Base-by-base conservation (phyloP, 2,329 filamentous ascomycete species). In the Cordyceps tenuipes region DNA sequence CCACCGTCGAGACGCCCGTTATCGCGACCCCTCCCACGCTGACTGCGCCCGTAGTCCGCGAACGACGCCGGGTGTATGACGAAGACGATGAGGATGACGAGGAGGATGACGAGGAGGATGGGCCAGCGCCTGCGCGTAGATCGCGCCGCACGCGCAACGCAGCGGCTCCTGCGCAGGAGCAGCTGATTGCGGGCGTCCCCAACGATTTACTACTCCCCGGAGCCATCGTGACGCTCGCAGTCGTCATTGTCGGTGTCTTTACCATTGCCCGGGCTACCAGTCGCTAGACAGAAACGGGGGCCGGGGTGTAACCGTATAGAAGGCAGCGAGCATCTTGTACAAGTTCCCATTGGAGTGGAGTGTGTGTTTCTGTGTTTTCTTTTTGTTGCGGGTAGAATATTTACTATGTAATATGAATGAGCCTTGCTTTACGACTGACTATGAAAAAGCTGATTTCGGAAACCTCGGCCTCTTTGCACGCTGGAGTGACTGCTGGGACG, bases 181-280 rank as follows among this genome's bases (percentile, higher is more conserved):
- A 96, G 74, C 78, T 96, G 61, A 93, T 99, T 69, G 82, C 87
- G 2, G 94, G 94, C 59, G 89, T 99, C 39, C 91, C 94, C 9
- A 99, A 99, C 70, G 94, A 99, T 69, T 79, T 97, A 59, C 79
- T 99, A 19, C 82, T 97, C 47, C 94, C 94, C 0, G 94, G 94
- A 65, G 94, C 94, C 21, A 93, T 99, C 71, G 91, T 94, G 61
- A 92, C 92, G n/a, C 76, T 99, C 69, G 94, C 93, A 10, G 90
- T 95, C 48, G 92, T 96, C 43, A 96, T 99, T 73, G 81, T 95
- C 46, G 90, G 90, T 65, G 93, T 97, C 12, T 99, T 99, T 76
- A 86, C 91, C 47, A 85, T 99, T 68, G 86, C 90, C 62, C 85
- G 91, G 64, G 77, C 86, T 63, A 78, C 79, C 41, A 82, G 78